Evolutionary conservation across 1,284 basidiomycete genomes (phyloP).

Genomic region (Leccinum solheimii): DNA sequence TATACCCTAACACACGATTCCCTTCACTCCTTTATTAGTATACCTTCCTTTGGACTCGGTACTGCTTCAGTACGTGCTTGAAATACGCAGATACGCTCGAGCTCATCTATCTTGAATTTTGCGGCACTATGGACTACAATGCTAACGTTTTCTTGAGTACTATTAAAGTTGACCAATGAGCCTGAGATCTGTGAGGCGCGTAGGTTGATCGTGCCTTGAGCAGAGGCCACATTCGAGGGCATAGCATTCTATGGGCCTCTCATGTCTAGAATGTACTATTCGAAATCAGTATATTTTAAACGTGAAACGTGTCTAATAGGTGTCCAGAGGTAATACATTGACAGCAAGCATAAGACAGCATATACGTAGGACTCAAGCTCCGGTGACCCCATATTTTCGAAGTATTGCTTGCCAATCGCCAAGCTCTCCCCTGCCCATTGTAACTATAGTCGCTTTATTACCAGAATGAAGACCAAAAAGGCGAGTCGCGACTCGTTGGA

Average conservation of each 20-base stretch:
- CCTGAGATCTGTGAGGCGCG: background rate
- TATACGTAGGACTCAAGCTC: conserved; percentile 17
- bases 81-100: background rate
- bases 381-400: conserved; percentile 65
- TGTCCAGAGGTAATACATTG: background rate
- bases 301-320: background rate
- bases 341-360: background rate
- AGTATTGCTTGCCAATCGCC: conserved; percentile 61
- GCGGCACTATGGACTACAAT: background rate
- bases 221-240: background rate
- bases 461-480: conserved; percentile 66
- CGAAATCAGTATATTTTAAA: conserved; percentile 1
- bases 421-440: conserved; percentile 73
- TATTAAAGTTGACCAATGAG: background rate
- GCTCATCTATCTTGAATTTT: background rate
- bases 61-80: background rate
- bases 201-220: background rate
- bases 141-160: background rate
- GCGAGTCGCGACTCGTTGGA: conserved; percentile 73
- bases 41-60: background rate
- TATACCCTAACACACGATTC: background rate
- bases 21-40: background rate
- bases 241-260: background rate
- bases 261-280: background rate
- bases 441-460: conserved; percentile 67